These are phyloP conservation scores for Colletotrichum shisoi DNA, from an alignment of 2,329 filamentous ascomycete species.

Conservation along the genomic window DNA sequence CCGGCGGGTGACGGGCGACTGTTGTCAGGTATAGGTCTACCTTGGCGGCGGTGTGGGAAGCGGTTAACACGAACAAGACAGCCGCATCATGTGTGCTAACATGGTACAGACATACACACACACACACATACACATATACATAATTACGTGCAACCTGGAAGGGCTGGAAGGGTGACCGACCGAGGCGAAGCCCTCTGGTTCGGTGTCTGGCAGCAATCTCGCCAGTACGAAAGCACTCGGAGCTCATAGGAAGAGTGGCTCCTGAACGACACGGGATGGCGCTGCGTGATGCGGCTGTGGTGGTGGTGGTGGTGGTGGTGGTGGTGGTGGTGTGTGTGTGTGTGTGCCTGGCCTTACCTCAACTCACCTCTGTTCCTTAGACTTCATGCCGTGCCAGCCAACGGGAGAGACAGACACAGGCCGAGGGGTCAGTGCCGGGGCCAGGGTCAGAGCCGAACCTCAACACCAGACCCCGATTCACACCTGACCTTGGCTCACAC, in stretches of 20 bases:
- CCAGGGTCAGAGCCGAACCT: slow-evolving; percentile 32
- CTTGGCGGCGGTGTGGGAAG: slow-evolving; percentile 31
- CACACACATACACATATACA: no score
- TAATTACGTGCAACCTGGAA: slow-evolving; percentile 1
- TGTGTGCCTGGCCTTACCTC: slow-evolving; percentile 12
- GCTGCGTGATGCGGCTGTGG: slow-evolving; percentile 18
- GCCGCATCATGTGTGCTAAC: slow-evolving; percentile 22
- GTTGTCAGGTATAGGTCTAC: slow-evolving; percentile 27
- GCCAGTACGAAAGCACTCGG: background rate
- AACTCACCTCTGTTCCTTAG: background rate
- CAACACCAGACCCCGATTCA: slow-evolving; percentile 10
- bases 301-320: slow-evolving; percentile 6
- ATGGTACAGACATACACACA: slow-evolving; percentile 10
- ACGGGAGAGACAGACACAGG: slow-evolving; percentile 22
- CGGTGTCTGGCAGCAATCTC: slow-evolving; percentile 10
- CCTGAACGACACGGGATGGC: slow-evolving; percentile 15
- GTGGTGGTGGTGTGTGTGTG: background rate
- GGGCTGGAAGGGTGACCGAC: background rate
- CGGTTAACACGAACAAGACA: slow-evolving; percentile 17
- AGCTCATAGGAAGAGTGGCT: background rate
- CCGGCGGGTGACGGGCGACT: slow-evolving; percentile 4
- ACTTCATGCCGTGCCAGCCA: slow-evolving; percentile 21
- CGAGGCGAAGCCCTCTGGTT: slow-evolving; percentile 20
- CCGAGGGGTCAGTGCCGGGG: slow-evolving; percentile 29
- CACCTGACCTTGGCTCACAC: background rate